Evolutionary conservation across 768 basidiomycete genomes (phyloP).

Genomic region (Mycena indigotica): DNA sequence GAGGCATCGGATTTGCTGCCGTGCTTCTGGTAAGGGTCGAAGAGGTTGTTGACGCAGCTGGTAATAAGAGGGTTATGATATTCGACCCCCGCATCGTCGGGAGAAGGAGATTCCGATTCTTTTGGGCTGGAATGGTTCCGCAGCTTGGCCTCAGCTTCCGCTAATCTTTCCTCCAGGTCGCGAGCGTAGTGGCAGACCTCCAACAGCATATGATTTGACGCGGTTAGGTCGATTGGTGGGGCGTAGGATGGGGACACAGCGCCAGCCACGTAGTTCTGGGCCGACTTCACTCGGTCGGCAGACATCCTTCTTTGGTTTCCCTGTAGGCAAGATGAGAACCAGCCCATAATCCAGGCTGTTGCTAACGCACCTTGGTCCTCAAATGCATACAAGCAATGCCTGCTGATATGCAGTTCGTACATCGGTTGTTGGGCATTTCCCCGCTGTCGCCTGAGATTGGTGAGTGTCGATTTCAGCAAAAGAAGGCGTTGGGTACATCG

Average conservation of each 20-base stretch:
- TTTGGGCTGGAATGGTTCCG: neutral
- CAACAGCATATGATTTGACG: constrained; percentile 4
- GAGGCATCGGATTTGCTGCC: constrained; percentile 10
- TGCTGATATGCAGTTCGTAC: constrained; percentile 57
- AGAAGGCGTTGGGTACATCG: neutral
- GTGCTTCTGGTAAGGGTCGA: constrained; percentile 1
- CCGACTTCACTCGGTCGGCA: constrained; percentile 5
- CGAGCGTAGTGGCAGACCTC: constrained; percentile 18
- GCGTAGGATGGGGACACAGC: constrained; percentile 14
- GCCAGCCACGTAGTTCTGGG: constrained; percentile 13
- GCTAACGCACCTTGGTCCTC: constrained; percentile 50
- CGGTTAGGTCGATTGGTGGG: constrained; percentile 10
- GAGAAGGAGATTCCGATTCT: neutral
- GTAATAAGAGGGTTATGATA: constrained; percentile 2
- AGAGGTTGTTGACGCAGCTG: neutral
- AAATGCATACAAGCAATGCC: constrained; percentile 57
- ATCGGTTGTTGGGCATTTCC: constrained; percentile 53
- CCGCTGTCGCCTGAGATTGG: constrained; percentile 52
- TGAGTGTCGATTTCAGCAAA: neutral
- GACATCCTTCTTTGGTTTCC: constrained; percentile 3
- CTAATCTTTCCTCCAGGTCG: constrained; percentile 14
- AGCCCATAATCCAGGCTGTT: neutral
- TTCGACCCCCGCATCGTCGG: constrained; percentile 3
- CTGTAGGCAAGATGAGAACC: neutral
- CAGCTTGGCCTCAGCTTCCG: constrained; percentile 1